These are phyloP conservation scores for Pseudogymnoascus sp. DNA, from an alignment of 2,329 filamentous ascomycete species.

Conservation along the genomic window DNA sequence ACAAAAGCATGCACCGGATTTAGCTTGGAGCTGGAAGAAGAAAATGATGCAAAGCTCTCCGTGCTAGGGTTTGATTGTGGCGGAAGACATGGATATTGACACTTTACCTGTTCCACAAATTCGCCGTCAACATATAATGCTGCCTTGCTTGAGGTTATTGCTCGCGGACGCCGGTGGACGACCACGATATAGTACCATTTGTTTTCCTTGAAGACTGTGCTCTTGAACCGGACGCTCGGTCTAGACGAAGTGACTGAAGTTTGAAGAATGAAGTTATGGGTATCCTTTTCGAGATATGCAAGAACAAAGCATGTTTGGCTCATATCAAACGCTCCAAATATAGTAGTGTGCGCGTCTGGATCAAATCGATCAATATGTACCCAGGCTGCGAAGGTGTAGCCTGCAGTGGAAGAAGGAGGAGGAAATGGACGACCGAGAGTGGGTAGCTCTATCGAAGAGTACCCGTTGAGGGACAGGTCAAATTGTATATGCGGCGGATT, in stretches of 20 bases:
- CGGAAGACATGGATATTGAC: conserved; percentile 74
- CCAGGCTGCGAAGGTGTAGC: conserved; percentile 89
- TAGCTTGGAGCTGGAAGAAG: conserved; percentile 45
- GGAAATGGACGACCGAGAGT: conserved; percentile 82
- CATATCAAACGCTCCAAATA: conserved; percentile 90
- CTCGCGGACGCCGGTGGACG: conserved; percentile 71
- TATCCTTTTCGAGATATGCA: conserved; percentile 88
- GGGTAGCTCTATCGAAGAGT: conserved; percentile 81
- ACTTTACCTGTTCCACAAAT: conserved; percentile 85
- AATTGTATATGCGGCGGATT: conserved; percentile 86
- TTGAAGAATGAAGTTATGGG: conserved; percentile 87
- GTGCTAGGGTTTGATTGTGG: conserved; percentile 52
- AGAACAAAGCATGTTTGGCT: conserved; percentile 90
- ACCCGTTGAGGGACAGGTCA: conserved; percentile 79
- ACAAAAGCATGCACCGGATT: conserved; percentile 83
- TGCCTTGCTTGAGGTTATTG: conserved; percentile 62
- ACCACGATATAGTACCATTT: conserved; percentile 91
- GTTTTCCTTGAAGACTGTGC: conserved; percentile 62
- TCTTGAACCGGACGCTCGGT: conserved; percentile 90
- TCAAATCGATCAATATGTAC: conserved; percentile 84
- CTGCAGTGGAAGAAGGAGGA: conserved; percentile 60
- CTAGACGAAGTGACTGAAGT: conserved; percentile 80
- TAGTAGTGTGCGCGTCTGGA: conserved; percentile 73
- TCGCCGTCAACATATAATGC: conserved; percentile 88
- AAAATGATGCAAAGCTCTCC: conserved; percentile 63